Evolutionary conservation across 352 stramenopile genomes (phyloP), one percentile per base, ranked within the genome.

Genomic region (Phytophthora colocasiae): DNA sequence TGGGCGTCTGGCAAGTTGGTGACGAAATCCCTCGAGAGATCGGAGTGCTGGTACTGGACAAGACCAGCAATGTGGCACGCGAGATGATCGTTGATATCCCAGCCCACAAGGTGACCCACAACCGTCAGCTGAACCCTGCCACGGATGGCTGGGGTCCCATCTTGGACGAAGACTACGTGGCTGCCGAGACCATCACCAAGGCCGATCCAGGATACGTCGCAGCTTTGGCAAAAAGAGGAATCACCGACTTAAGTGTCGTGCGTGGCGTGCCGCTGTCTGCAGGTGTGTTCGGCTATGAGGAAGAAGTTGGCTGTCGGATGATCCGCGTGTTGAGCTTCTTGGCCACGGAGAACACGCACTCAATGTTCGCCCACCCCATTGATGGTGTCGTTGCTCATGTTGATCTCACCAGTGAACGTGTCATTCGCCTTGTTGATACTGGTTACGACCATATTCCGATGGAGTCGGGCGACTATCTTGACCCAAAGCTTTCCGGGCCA

Each of bases 281-380:
- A 0, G 74, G 74, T n/a, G 62, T 78, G 19, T 82, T 80, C 31
- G 51, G 55, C 62, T 72, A 78, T 27, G 71, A 61, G 0, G 67
- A 70, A n/a, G 74, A 82, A 24, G 51, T 76, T 8, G 71, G 64
- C 4, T 39, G 58, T 22, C 71, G 74, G 19, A 80, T 82, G 63
- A 73, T 80, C 53, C 74, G 74, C 27, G 71, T 82, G 63, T 58
- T 82, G 51, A 82, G 56, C 34, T 78, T 75, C 63, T 50, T 70
- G 11, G 63, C 68, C 0, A 73, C 34, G 6, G 68, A 80, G 47
- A 62, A 63, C 53, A 68, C 68, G 6, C 71, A 77, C 57, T 80
- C 74, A 17, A 82, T 82, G 68, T 82, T 73, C 44, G 74, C 74
- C 17, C 74, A 80, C 41, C 74, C 74, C 14, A 51, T 82, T 6